Percentiles rank a stretch among this genome's conserved stretches.
These are phyloP conservation scores for Primulina huaijiensis DNA, from an alignment of 257 asterid species.

Conservation along the genomic window DNA sequence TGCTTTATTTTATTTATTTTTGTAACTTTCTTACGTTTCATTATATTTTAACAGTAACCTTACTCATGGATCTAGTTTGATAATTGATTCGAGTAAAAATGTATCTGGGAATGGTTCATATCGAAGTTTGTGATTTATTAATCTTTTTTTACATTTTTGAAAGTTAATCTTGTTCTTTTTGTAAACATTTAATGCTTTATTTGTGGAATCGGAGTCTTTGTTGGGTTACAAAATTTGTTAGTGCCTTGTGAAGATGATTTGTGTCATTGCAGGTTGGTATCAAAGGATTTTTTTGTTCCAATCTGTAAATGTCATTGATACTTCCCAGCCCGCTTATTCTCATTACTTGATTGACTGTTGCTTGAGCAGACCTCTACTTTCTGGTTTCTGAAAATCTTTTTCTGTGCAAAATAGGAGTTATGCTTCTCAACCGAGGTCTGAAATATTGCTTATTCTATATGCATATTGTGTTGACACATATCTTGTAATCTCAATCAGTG, in stretches of 20 bases:
- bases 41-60: no score
- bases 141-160: not conserved
- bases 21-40: no score
- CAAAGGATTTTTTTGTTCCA: not conserved
- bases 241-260: not conserved
- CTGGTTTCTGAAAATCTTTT: not conserved
- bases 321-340: not conserved
- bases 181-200: not conserved
- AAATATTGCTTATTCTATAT: not conserved
- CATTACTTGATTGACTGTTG: not conserved
- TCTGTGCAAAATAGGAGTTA: not conserved
- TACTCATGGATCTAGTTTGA: not conserved
- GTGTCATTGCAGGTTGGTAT: not conserved
- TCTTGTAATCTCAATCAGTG: not conserved
- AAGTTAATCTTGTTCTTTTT: not conserved
- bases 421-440: not conserved
- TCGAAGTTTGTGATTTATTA: not conserved
- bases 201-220: not conserved
- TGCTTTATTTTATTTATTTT: no score
- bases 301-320: not conserved
- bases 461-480: not conserved
- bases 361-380: not conserved
- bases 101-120: not conserved
- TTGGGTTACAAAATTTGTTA: not conserved
- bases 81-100: no score